Base-by-base conservation (phyloP, 192 early-diverging fungal genomes). In the Coemansia guatemalensis region DNA sequence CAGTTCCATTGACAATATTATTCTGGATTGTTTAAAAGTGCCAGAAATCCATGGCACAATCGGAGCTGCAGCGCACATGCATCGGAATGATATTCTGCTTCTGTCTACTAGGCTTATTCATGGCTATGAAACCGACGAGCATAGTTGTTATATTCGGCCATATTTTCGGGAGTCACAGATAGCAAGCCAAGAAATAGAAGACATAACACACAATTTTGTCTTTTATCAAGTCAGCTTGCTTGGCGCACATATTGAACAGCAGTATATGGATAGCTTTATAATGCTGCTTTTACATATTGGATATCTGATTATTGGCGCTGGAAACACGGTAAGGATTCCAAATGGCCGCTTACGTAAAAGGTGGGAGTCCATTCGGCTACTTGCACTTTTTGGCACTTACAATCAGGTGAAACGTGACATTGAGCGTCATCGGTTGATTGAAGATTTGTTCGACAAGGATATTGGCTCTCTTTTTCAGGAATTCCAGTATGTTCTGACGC, bases 211-310 rank as follows among this genome's bases (percentile, higher is more conserved):
- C 35, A 22, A 39, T 22, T 58, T 58, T 58, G 39, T 24, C 0
- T 5, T 58, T 12, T 5, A 25, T 17, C 21, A 8, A 25, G n/a
- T 26, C 3, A 26, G 23, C 14, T 11, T 47, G 5, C 20, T 21
- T 47, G 39, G 39, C 9, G 17, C 18, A 5, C 3, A 47, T 25
- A 8, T 41, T 44, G 57, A 5, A 3, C 23, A 58, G 8, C 18
- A 24, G 11, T 0, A 11, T 3, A 14, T 58, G 5, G 41, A 58
- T 44, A 47, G 8, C 9, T 12, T 58, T 3, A 32, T 39, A 2
- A 27, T 20, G 23, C 22, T 58, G 22, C n/a, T 58, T 12, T 8
- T 58, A 5, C 22, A 41, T 44, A n/a, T 58, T 24, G 58, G 58
- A 2, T 48, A 60, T 26, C 25, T 60, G 25, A 48, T 8, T 2